These are phyloP conservation scores for Ascochyta viciae-villosae DNA, from an alignment of 2,329 filamentous ascomycete species.

Conservation along the genomic window DNA sequence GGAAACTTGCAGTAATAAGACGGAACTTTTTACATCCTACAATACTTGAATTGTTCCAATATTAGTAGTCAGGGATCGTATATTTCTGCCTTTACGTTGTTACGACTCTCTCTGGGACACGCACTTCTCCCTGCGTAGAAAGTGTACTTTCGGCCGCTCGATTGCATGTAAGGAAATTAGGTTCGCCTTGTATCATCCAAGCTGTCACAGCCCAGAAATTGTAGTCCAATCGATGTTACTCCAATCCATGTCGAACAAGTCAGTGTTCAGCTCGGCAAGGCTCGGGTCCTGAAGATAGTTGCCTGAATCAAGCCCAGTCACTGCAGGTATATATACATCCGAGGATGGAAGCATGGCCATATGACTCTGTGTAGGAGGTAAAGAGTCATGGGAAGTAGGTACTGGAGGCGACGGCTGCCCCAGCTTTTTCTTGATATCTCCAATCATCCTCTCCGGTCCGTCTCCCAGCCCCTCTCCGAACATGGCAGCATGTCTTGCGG, in stretches of 20 bases:
- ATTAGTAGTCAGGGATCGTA: too few relatives aligned
- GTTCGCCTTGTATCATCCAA: background rate
- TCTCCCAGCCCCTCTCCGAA: slow-evolving; percentile 2
- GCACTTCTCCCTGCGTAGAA: too few relatives aligned
- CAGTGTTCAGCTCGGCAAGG: slow-evolving; percentile 10
- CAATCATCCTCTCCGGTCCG: slow-evolving; percentile 3
- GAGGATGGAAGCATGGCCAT: background rate
- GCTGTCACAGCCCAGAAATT: background rate
- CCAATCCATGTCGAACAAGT: slow-evolving; percentile 14
- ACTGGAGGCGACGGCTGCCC: background rate
- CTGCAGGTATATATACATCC: background rate
- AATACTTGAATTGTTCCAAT: too few relatives aligned
- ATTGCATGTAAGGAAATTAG: too few relatives aligned
- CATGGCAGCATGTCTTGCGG: slow-evolving; percentile 19
- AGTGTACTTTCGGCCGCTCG: too few relatives aligned
- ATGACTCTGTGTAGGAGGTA: background rate
- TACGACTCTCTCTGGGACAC: too few relatives aligned
- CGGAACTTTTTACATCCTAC: too few relatives aligned
- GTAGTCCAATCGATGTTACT: slow-evolving; percentile 8
- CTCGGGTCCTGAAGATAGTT: slow-evolving; percentile 4
- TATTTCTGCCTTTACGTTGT: too few relatives aligned
- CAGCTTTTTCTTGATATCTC: slow-evolving; percentile 8
- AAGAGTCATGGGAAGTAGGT: background rate
- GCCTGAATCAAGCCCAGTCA: background rate
- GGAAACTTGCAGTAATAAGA: too few relatives aligned